A percentile compares a stretch with the other conserved stretches of the same genome.
Evolutionary conservation across 2,329 filamentous ascomycete species (phyloP).

Genomic region (Cladosporium oxysporum): DNA sequence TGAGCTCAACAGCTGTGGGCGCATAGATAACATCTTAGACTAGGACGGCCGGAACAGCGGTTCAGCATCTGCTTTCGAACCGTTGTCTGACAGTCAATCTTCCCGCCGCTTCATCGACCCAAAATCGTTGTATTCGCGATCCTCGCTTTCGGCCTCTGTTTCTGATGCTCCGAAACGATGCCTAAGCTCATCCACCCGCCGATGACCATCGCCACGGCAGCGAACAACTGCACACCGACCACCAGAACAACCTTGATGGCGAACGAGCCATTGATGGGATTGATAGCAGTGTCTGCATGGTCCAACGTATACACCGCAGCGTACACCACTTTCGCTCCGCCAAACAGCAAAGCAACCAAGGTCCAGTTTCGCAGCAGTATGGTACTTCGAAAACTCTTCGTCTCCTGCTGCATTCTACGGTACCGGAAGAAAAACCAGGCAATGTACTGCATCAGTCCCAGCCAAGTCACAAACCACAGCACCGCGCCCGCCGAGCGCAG

Average conservation of each 20-base stretch:
- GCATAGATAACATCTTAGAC: neutral
- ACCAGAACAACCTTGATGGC: neutral
- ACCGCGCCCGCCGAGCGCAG: neutral
- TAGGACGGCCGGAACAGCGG: neutral
- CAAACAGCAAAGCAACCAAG: neutral
- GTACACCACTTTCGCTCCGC: neutral
- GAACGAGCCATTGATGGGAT: neutral
- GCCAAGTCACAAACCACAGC: neutral
- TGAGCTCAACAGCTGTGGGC: too few relatives aligned
- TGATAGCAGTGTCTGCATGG: neutral
- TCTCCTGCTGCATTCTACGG: neutral
- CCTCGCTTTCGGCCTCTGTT: neutral
- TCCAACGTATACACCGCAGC: neutral
- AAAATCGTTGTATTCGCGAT: neutral
- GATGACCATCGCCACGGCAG: neutral
- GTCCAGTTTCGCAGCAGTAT: neutral
- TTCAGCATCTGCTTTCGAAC: neutral
- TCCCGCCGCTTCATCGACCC: neutral
- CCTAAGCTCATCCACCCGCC: neutral
- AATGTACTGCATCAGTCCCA: neutral
- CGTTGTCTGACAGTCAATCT: neutral
- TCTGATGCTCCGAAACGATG: neutral
- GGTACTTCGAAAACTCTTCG: neutral
- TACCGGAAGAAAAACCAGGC: neutral
- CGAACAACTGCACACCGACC: neutral